Evolutionary conservation across 768 basidiomycete genomes (phyloP).

Genomic region (Termitomyces sp.): DNA sequence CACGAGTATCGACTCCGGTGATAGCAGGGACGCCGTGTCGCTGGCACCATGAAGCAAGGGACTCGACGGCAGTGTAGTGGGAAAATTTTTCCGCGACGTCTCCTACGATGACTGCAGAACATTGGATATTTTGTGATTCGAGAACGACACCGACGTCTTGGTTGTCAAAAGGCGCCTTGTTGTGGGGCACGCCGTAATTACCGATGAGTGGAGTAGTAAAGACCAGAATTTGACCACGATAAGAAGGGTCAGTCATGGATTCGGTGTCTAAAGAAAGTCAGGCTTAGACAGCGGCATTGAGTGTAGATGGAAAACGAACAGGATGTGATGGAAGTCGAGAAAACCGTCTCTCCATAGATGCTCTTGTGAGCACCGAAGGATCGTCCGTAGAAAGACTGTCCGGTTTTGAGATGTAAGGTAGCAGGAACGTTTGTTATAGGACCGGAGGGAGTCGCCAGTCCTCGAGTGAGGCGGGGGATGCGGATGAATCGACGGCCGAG

Average conservation of each 20-base stretch:
- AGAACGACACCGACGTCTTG: constrained; percentile 84
- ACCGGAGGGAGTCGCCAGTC: constrained; percentile 65
- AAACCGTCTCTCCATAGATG: constrained; percentile 95
- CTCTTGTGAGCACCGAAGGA: constrained; percentile 88
- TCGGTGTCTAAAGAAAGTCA: constrained; percentile 74
- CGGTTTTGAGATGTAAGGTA: constrained; percentile 87
- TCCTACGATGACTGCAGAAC: constrained; percentile 87
- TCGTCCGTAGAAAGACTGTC: constrained; percentile 86
- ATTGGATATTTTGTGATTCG: constrained; percentile 88
- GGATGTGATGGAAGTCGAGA: constrained; percentile 97
- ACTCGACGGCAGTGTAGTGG: constrained; percentile 92
- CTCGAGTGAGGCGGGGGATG: constrained; percentile 48
- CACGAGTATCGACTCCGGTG: constrained; percentile 96
- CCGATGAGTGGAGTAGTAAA: constrained; percentile 99
- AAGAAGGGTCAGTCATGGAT: constrained; percentile 99
- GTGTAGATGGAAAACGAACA: constrained; percentile 49
- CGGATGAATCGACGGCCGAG: constrained; percentile 51
- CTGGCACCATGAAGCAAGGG: constrained; percentile 89
- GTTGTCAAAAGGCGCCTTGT: constrained; percentile 66
- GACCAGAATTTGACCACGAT: constrained; percentile 96
- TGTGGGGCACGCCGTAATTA: constrained; percentile 94
- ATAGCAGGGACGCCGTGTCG: constrained; percentile 89
- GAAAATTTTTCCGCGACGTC: constrained; percentile 95
- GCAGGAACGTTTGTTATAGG: constrained; percentile 59
- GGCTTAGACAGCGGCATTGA: constrained; percentile 2